phyloP scores from a whole-genome alignment of 495 filamentous ascomycete genomes.

The Xylaria bambusicola region DNA sequence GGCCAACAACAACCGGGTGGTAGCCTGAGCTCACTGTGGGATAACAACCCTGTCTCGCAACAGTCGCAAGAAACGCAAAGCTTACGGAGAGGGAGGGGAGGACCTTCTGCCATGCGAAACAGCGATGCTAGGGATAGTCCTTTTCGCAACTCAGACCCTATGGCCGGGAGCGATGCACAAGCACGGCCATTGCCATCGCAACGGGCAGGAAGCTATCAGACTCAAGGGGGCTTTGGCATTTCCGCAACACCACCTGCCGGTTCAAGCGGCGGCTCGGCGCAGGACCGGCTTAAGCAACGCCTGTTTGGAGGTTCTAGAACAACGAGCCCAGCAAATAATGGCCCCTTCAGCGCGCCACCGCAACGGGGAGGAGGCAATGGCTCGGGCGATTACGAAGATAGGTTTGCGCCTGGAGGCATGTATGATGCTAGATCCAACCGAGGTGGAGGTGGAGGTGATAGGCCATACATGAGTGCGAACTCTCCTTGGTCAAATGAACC shows the following conservation, averaged over 20 bases:
- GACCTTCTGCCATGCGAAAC: slow-evolving; percentile 28
- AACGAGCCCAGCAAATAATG: slow-evolving; percentile 39
- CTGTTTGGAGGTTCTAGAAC: slow-evolving; percentile 50
- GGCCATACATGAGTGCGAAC: slow-evolving; percentile 49
- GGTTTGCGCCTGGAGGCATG: slow-evolving; percentile 43
- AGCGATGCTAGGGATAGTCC: slow-evolving; percentile 32
- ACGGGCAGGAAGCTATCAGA: slow-evolving; percentile 71
- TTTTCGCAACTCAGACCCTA: slow-evolving; percentile 41
- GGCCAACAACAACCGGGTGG: slow-evolving; percentile 36
- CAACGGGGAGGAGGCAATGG: slow-evolving; percentile 32
- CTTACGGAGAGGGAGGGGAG: slow-evolving; percentile 51
- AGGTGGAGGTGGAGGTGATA: slow-evolving; percentile 35
- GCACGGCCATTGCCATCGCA: slow-evolving; percentile 70
- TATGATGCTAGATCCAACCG: slow-evolving; percentile 30
- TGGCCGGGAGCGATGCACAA: slow-evolving; percentile 36
- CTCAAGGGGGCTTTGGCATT: slow-evolving; percentile 33
- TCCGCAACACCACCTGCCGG: slow-evolving; percentile 38
- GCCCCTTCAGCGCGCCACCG: slow-evolving; percentile 43
- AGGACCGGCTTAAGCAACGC: slow-evolving; percentile 53
- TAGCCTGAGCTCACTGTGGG: slow-evolving; percentile 82
- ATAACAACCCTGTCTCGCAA: slow-evolving; percentile 51
- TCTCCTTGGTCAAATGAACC: slow-evolving; percentile 48
- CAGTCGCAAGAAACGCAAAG: slow-evolving; percentile 55
- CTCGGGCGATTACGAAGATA: slow-evolving; percentile 45
- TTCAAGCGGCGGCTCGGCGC: slow-evolving; percentile 39